Base-by-base conservation (phyloP, 2,329 filamentous ascomycete genomes). In the Coleophoma crateriformis region DNA sequence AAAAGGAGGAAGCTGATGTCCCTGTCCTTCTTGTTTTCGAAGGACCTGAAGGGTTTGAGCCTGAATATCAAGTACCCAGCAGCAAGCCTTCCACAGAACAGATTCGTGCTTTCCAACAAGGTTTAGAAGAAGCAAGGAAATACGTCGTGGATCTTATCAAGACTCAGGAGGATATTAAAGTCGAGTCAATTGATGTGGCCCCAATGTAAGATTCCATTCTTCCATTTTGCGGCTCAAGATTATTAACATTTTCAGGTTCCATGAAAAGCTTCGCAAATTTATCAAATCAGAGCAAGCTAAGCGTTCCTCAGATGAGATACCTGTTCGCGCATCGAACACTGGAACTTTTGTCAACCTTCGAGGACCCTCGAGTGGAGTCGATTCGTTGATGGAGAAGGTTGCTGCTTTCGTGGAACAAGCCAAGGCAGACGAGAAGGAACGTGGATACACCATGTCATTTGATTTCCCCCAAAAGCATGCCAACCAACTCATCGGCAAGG, bases 391-490 rank as follows among this genome's bases (percentile, higher is more conserved):
- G 32, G 70, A 77, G 34, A 94, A 91, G 73, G 82, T 95, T 48
- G 70, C 80, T 51, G 81, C 81, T 7, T 97, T 96, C 63, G 76
- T 97, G 19, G 84, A 87, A 64, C 87, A 95, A 65, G 90, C 95
- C 69, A 88, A 91, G 72, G 81, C 89, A 66, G 91, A 97, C 54
- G 92, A 97, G 69, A 88, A 94, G 65, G 92, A 97, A 71, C 88
- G 92, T 52, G 90, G 89, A 41, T 95, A 91, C 70, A 90, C 83
- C 2, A 74, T 88, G 51, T 82, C 80, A 22, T 97, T 97, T 58
- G 90, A 96, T 55, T 99, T 96, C 73, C 92, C 92, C 7, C 88
- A 96, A 66, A 95, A 96, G 70, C 95, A 84, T 64, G 90, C 91
- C 55, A 96, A 96, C 68, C 87, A 95, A 65, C 79, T 87, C 2